A percentile compares a stretch with the other conserved stretches of the same genome.
Conservation (phyloP, 2,329 filamentous ascomycete genomes). For the Claviceps fusiformis region DNA sequence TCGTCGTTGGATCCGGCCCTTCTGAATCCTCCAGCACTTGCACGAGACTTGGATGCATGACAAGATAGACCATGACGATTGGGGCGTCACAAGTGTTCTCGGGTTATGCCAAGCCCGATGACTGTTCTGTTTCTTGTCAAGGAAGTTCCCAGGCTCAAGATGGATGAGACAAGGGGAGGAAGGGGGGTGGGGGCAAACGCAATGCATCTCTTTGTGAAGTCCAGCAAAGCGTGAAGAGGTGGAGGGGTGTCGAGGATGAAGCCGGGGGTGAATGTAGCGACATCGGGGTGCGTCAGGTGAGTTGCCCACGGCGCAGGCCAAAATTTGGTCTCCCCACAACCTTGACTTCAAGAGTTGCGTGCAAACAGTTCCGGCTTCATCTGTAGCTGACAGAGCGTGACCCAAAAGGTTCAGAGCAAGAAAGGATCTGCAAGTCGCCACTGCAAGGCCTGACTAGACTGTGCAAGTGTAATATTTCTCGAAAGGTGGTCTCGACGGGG, state of each 20-base stretch:
- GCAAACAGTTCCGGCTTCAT: not conserved
- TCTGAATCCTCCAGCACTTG: conserved; percentile 1
- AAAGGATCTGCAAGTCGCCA: conserved; percentile 1
- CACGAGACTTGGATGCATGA: conserved; percentile 7
- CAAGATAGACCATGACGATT: not conserved
- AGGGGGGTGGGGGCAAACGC: not conserved
- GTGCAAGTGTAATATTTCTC: not conserved
- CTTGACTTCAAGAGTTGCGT: not conserved
- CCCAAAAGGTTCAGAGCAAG: not conserved
- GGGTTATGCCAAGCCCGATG: not conserved
- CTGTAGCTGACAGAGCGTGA: not conserved
- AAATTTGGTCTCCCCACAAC: not conserved
- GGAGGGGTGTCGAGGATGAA: not conserved
- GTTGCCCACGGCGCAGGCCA: not conserved
- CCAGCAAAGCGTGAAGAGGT: not conserved
- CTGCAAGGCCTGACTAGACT: not conserved
- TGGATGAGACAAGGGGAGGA: not conserved
- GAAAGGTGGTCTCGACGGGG: not conserved
- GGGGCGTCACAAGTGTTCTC: not conserved
- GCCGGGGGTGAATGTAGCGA: not conserved
- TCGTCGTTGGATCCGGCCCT: conserved; percentile 1
- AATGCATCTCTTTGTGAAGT: not conserved
- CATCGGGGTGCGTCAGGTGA: not conserved
- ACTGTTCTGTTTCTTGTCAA: not conserved
- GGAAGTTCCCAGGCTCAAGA: not conserved